Conservation (phyloP, 2,329 filamentous ascomycete genomes). For the Lojkania enalia region DNA sequence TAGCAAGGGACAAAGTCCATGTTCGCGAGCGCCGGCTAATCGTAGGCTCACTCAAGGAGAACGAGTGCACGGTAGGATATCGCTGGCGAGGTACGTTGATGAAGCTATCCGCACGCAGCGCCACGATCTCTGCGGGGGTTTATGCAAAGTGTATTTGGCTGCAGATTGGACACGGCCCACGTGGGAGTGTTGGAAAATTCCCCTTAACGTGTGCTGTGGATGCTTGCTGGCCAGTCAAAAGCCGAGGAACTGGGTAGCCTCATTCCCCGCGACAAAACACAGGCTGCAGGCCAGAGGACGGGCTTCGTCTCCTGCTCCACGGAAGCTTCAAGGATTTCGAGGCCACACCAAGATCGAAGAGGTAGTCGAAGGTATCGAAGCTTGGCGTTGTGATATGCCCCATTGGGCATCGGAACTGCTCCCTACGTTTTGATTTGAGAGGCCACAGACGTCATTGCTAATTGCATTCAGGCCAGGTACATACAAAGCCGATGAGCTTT, state of each 20-base stretch:
- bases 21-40: background rate
- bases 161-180: background rate
- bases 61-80: too few species aligned
- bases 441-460: conserved; percentile 11
- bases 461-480: background rate
- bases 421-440: conserved; percentile 9
- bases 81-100: too few species aligned
- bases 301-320: background rate
- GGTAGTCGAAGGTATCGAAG: background rate
- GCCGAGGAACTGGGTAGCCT: background rate
- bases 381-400: conserved; percentile 3
- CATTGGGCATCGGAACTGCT: conserved; percentile 3
- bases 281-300: too few species aligned
- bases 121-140: background rate
- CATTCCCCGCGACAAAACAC: background rate
- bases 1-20: background rate
- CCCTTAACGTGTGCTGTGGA: background rate
- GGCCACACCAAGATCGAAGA: background rate
- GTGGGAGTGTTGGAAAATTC: background rate
- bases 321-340: background rate
- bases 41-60: too few species aligned
- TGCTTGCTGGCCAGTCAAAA: background rate
- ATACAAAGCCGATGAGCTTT: background rate
- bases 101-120: too few species aligned
- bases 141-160: background rate